Evolutionary conservation across 441 rosid genomes (phyloP).

Genomic region (Adansonia madagascariensis): DNA sequence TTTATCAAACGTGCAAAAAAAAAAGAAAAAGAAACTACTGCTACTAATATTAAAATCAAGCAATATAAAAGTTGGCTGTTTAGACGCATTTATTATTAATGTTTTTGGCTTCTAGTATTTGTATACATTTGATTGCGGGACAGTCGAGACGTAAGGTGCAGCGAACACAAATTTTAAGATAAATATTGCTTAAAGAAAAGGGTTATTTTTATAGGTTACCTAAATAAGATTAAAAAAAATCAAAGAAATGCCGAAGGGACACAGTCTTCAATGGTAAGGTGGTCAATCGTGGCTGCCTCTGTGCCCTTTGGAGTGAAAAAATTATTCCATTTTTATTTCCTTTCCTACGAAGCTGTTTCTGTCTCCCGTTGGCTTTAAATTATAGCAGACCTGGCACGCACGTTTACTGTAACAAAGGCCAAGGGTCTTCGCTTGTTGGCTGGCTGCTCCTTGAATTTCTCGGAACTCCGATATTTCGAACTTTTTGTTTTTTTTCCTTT

Average conservation of each 20-base stretch:
- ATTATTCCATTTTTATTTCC: background rate
- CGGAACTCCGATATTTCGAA: background rate
- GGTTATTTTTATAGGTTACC: too few species aligned
- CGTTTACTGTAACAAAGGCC: background rate
- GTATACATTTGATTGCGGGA: background rate
- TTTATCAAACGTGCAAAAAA: background rate
- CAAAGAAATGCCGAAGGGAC: background rate
- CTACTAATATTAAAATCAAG: background rate
- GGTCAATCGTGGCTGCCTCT: background rate
- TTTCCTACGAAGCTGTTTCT: background rate
- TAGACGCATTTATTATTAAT: too few species aligned
- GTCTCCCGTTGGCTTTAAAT: background rate
- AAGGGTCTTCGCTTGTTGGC: background rate
- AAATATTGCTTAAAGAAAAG: too few species aligned
- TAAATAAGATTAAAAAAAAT: too few species aligned
- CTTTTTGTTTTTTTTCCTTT: too few species aligned
- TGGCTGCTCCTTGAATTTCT: background rate
- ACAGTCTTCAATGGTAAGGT: background rate
- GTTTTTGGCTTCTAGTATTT: background rate
- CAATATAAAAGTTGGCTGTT: background rate
- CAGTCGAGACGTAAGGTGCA: background rate
- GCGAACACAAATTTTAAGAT: background rate
- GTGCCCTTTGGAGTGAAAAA: background rate
- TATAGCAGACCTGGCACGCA: background rate
- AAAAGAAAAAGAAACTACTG: too few species aligned